Base-by-base conservation (phyloP, 2,329 filamentous ascomycete genomes). In the Verticillium alfalfae region DNA sequence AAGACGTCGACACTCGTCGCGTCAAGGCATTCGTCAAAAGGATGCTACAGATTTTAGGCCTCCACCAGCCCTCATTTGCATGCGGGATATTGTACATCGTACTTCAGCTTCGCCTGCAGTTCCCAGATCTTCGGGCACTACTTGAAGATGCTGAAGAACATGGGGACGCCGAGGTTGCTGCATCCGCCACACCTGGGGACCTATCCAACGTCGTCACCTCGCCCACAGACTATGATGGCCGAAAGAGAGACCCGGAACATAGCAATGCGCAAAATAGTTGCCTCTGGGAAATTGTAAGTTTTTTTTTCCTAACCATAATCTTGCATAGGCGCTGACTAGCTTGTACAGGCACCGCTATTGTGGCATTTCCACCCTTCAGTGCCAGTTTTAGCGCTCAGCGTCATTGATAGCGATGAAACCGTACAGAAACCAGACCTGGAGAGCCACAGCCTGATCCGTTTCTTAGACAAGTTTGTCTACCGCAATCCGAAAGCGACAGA, bases 381-480 rank as follows among this genome's bases (percentile, higher is more conserved):
- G 2, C 87, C 88, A 39, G 85, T 97, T 5, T 94, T 93, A 71
- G 93, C 94, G 1, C 80, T 83, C 16, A 87, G 88, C 61, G 78
- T 98, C 45, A 76, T 96, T 9, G 80, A 84, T 58, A 85, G 87
- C 63, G 84, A 88, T 66, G 83, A 87, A 59, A 88, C 92, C 74
- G 88, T 91, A 63, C 87, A 91, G 65, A 98, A 98, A 75, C 93
- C 95, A 0, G 95, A 99, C 69, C 82, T 97, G 59, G 89, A 91
- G 16, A 88, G 92, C 62, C 94, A 98, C 74, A 95, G 92, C 1
- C 84, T 99, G 57, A 95, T 95, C 70, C 90, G 96, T 74, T 99
- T 99, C 82, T 82, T 99, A 62, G 95, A 99, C 77, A 93, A 96
- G 68, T 99, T 99, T 75, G 92, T 97, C n/a, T 99, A 98, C 82